A percentile compares a stretch with the other conserved stretches of the same genome.
Conservation (phyloP, 495 filamentous ascomycete species). For the Massariosphaeria phaeospora region DNA sequence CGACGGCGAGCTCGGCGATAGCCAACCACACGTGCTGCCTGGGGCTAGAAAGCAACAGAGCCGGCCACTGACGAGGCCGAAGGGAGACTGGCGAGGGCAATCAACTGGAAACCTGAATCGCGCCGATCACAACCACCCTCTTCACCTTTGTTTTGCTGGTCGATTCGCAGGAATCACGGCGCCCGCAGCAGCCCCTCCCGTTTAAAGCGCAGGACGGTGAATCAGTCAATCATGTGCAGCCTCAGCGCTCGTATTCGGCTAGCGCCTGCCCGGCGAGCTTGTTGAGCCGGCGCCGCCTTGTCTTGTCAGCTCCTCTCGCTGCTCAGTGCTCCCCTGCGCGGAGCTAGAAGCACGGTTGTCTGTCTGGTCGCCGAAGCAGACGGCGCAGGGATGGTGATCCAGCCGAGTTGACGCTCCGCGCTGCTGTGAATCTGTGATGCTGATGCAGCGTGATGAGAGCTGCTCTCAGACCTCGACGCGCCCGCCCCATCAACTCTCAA, state of each 20-base stretch:
- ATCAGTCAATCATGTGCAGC: constrained; percentile 26
- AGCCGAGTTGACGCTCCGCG: constrained; percentile 16
- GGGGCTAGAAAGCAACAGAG: constrained; percentile 25
- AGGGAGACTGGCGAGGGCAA: not conserved
- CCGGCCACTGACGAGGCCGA: constrained; percentile 9
- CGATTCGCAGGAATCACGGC: not conserved
- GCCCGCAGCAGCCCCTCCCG: constrained; percentile 22
- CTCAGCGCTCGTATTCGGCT: constrained; percentile 26
- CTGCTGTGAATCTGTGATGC: not conserved
- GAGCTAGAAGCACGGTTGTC: constrained; percentile 3
- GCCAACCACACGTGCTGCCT: no score
- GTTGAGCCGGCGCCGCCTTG: constrained; percentile 1
- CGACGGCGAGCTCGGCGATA: no score
- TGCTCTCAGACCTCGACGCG: not conserved
- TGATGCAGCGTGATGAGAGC: not conserved
- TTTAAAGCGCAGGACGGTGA: not conserved
- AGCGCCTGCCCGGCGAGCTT: constrained; percentile 19
- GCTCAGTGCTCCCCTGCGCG: not conserved
- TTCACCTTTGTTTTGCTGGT: not conserved
- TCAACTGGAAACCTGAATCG: constrained; percentile 21
- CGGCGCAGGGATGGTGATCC: constrained; percentile 10
- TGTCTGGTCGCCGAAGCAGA: constrained; percentile 24
- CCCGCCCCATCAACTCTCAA: not conserved
- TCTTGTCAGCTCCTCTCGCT: not conserved
- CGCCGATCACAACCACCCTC: not conserved